Evolutionary conservation across 441 rosid genomes (phyloP), one percentile per base, ranked within the genome.

Genomic region (Dalechampia spathulata): DNA sequence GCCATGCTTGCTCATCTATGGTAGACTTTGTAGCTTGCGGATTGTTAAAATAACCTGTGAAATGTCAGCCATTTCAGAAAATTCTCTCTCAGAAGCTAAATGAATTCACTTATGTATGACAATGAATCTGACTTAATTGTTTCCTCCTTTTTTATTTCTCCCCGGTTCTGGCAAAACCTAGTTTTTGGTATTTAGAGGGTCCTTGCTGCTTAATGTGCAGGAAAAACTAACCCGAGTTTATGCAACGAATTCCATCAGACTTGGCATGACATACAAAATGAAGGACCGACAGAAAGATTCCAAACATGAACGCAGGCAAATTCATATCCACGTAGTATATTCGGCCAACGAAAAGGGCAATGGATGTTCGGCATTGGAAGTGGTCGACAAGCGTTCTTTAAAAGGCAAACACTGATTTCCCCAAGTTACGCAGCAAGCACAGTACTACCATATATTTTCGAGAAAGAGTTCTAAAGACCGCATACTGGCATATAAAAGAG

Each of bases 11-110:
- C 28, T 63, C 54, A 49, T 81, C 82, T 26, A 81, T 63, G 27
- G 77, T 63, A 47, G 40, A 32, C 38, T 65, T 68, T 13, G 82
- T 76, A 25, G 83, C 83, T 48, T 65, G 62, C 38, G 70, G 72
- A 45, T 76, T 76, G 65, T 72, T 76, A 16, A 65, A 47, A 63
- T 78, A 81, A 23, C 86, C 83, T 78, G 67, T 17, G 41, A 57
- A 7, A 6, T n/a, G 14, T 9, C 27, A 23, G 30, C 11, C 8
- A 48, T 10, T 26, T 44, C 19, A 49, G 8, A 57, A 30, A 44
- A 27, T 43, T 25, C 14, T 37, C 14, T 37, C 5, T 6, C 1
- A 22, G 34, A 40, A 25, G 3, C 11, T 40, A 43, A 40, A 22
- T 15, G 7, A 45, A 17, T 4, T 46, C 44, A 37, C 7, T 11